These are phyloP conservation scores for Solanum peruvianum DNA, from an alignment of 257 asterid genomes.

Conservation along the genomic window DNA sequence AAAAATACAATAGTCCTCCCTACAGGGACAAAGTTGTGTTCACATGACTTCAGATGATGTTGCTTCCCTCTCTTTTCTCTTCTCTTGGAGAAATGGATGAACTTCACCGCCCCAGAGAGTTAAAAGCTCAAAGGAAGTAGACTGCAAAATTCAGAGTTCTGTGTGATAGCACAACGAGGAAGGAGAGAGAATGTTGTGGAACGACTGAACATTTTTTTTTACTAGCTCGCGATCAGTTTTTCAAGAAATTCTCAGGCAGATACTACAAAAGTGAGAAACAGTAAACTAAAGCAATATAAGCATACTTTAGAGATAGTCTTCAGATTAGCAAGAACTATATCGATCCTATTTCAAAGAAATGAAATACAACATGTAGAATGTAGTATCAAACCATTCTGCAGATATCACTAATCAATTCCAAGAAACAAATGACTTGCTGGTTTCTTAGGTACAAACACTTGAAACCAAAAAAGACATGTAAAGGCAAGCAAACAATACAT, in stretches of 20 bases:
- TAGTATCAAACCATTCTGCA: not conserved
- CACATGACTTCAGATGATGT: not conserved
- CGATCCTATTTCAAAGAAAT: not conserved
- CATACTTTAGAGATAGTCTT: not conserved
- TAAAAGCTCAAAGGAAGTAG: not conserved
- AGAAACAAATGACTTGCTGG: not conserved
- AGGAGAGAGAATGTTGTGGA: not conserved
- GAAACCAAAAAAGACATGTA: not conserved
- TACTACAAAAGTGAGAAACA: not conserved
- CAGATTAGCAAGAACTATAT: not conserved
- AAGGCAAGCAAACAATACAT: not conserved
- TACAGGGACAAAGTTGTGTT: not conserved
- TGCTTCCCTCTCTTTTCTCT: not conserved
- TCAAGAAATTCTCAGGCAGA: not conserved
- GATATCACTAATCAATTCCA: not conserved
- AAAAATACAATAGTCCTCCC: not conserved
- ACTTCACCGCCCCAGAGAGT: not conserved
- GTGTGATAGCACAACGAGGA: not conserved
- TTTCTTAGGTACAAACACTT: not conserved
- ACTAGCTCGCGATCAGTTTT: not conserved
- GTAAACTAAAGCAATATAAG: not conserved
- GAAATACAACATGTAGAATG: not conserved
- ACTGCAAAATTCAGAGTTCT: not conserved
- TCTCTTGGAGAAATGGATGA: not conserved
- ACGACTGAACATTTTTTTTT: not conserved